Evolutionary conservation across 75 land plant species (phyloP).

Genomic region (Picea glauca): DNA sequence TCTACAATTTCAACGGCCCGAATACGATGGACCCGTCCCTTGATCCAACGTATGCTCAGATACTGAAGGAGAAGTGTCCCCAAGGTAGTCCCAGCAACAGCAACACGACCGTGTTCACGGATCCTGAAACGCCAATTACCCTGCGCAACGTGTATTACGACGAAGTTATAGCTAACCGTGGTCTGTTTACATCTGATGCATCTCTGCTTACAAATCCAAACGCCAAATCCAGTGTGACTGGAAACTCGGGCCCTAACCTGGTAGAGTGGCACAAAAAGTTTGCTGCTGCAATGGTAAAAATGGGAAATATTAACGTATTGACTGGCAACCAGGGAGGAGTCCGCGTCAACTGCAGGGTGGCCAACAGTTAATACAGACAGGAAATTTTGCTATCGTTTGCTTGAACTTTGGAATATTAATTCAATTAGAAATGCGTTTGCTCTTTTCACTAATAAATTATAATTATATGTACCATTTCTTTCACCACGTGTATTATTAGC

Average conservation of each 20-base stretch:
- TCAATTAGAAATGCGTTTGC: too few relatives aligned
- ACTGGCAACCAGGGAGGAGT: conserved; percentile 64
- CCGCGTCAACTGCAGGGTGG: conserved; percentile 35
- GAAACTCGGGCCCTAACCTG: conserved; percentile 40
- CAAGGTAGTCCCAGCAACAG: neutral
- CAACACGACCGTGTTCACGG: conserved; percentile 18
- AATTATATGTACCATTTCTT: too few relatives aligned
- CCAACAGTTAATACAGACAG: neutral
- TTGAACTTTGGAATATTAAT: too few relatives aligned
- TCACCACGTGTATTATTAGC: too few relatives aligned
- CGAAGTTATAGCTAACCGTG: conserved; percentile 22
- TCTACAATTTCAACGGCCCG: conserved; percentile 24
- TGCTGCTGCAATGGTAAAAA: conserved; percentile 50
- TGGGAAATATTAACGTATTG: conserved; percentile 46
- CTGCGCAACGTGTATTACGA: conserved; percentile 52
- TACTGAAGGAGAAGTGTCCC: conserved; percentile 25
- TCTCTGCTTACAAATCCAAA: conserved; percentile 26
- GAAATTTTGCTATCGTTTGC: too few relatives aligned
- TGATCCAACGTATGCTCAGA: conserved; percentile 22
- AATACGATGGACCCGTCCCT: conserved; percentile 13
- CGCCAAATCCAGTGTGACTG: conserved; percentile 22
- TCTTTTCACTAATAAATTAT: too few relatives aligned
- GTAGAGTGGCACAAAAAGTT: conserved; percentile 27
- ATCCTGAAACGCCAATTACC: conserved; percentile 16
- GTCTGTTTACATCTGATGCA: conserved; percentile 63